phyloP scores from a whole-genome alignment of 108 stramenopile genomes.

The Skeletonema marinoi region DNA sequence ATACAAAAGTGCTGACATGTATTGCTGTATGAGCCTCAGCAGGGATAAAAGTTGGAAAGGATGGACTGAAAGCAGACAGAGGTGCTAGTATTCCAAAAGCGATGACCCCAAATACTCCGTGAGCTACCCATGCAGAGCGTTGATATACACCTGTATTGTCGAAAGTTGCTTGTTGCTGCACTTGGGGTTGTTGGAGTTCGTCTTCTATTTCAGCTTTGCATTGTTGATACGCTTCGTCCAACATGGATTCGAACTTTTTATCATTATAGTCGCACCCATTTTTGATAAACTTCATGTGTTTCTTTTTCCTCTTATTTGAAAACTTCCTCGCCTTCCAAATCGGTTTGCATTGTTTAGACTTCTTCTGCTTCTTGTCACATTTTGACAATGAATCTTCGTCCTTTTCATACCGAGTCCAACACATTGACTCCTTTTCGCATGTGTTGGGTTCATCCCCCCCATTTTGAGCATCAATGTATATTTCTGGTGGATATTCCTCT shows the following conservation, averaged over 20 bases:
- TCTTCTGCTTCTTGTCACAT: background rate
- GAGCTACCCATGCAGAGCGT: background rate
- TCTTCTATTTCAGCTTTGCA: background rate
- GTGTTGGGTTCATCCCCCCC: background rate
- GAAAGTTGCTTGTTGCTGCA: background rate
- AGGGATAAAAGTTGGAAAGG: background rate
- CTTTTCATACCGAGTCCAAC: background rate
- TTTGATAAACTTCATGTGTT: background rate
- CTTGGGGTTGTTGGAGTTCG: background rate
- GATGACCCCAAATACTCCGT: background rate
- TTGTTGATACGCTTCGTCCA: background rate
- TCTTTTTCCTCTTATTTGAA: background rate
- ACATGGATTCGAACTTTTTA: background rate
- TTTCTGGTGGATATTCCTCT: background rate
- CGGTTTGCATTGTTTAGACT: background rate
- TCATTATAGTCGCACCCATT: background rate
- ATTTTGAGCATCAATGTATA: background rate
- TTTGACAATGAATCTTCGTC: background rate
- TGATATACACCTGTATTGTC: background rate
- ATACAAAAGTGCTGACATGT: background rate
- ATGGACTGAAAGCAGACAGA: background rate
- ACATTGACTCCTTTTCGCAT: background rate
- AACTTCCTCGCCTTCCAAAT: background rate
- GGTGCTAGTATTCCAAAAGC: background rate
- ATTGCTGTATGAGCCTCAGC: background rate